These are phyloP conservation scores for Fraxinus anomala DNA, from an alignment of 257 asterid species.

Conservation along the genomic window DNA sequence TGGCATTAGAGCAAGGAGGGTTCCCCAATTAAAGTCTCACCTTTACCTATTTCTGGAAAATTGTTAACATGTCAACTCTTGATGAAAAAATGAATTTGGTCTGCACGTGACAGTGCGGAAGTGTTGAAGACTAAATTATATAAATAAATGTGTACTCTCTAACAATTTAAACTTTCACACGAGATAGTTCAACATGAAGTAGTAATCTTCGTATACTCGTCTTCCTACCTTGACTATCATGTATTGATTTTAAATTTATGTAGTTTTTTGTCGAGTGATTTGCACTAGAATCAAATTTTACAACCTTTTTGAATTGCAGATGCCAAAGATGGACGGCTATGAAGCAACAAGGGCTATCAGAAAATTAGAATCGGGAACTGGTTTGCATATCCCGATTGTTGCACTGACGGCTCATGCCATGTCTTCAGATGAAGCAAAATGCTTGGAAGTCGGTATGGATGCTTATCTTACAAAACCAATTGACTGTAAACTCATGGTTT, in stretches of 20 bases:
- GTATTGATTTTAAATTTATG: not conserved
- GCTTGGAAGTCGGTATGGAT: conserved; percentile 94
- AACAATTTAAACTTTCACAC: not conserved
- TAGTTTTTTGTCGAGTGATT: not conserved
- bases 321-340: conserved; percentile 98
- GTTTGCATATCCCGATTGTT: conserved; percentile 76
- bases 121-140: not conserved
- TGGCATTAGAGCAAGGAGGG: not conserved
- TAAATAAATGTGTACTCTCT: no score
- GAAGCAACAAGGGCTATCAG: conserved; percentile 91
- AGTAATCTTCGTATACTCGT: not conserved
- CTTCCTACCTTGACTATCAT: not conserved
- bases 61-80: not conserved
- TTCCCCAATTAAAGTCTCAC: not conserved
- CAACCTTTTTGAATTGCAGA: conserved; percentile 39
- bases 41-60: not conserved
- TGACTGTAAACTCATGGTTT: conserved; percentile 73
- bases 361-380: conserved; percentile 59
- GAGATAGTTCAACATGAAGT: not conserved
- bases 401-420: conserved; percentile 96
- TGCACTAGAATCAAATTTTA: not conserved
- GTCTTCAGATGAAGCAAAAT: conserved; percentile 89
- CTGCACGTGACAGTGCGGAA: not conserved
- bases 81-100: not conserved
- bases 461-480: conserved; percentile 92